phyloP scores from a whole-genome alignment of 2,329 filamentous ascomycete genomes.

The Hymenoscyphus infarciens region DNA sequence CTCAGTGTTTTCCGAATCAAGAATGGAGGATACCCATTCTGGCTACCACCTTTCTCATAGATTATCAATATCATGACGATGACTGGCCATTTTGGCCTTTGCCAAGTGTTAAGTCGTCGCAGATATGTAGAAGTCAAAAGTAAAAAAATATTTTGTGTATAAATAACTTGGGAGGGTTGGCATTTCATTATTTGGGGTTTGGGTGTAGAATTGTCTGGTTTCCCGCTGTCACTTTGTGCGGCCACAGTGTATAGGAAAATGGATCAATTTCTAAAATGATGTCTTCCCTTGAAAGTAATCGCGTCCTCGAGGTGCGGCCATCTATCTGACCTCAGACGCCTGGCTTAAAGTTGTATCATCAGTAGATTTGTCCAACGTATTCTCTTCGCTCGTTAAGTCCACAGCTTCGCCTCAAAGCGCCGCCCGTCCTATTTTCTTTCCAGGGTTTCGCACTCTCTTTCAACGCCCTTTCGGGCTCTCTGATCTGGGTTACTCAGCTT shows the following conservation, averaged over 20 bases:
- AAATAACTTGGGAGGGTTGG: conserved; percentile 5
- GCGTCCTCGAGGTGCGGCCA: background rate
- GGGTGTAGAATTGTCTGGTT: conserved; percentile 14
- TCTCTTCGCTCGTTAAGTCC: background rate
- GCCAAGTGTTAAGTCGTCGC: background rate
- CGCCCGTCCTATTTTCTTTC: conserved; percentile 59
- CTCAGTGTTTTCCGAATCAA: conserved; percentile 92
- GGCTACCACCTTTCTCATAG: conserved; percentile 74
- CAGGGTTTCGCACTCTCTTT: conserved; percentile 69
- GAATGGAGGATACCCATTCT: conserved; percentile 94
- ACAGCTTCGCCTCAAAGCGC: conserved; percentile 36
- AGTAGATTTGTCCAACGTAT: background rate
- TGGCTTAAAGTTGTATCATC: background rate
- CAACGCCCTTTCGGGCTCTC: conserved; percentile 72
- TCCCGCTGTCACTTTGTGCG: background rate
- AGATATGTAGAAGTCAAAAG: conserved; percentile 4
- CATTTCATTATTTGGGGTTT: conserved; percentile 2
- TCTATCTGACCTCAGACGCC: too few species aligned
- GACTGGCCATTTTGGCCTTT: background rate
- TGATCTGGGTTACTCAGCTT: conserved; percentile 92
- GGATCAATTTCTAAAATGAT: background rate
- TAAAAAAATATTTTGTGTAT: conserved; percentile 4
- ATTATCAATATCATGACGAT: conserved; percentile 5
- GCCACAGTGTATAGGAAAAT: background rate
- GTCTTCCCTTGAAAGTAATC: background rate